Percentiles rank a stretch among this genome's conserved stretches.
Evolutionary conservation across 352 stramenopile genomes (phyloP).

Genomic region (Pythium aquatile): DNA sequence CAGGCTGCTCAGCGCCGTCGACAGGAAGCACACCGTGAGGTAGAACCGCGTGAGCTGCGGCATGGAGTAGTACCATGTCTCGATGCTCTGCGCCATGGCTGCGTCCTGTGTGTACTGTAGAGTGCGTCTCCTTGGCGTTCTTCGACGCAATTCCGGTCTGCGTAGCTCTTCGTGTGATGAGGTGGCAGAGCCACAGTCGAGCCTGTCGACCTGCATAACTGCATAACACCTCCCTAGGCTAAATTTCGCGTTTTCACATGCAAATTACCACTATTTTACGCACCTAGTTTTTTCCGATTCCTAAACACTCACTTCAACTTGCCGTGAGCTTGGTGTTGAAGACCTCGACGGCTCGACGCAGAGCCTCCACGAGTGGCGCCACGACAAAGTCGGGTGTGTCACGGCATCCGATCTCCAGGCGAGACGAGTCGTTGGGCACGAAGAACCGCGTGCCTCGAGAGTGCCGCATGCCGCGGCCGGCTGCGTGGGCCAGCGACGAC

Average conservation of each 20-base stretch:
- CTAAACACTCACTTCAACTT: conserved; percentile 2
- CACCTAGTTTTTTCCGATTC: background rate
- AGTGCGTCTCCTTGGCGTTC: no score
- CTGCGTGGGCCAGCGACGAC: conserved; percentile 78
- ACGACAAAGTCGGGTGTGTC: conserved; percentile 82
- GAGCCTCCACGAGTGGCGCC: conserved; percentile 61
- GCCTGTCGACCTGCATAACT: conserved; percentile 1
- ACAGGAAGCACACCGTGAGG: conserved; percentile 80
- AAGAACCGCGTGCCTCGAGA: conserved; percentile 84
- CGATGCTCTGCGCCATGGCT: conserved; percentile 66
- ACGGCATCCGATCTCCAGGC: conserved; percentile 71
- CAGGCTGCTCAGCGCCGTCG: conserved; percentile 73
- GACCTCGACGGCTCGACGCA: conserved; percentile 82
- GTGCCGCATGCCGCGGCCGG: conserved; percentile 75
- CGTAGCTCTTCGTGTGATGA: conserved; percentile 18
- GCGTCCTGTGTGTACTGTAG: no score
- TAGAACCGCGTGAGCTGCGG: conserved; percentile 87
- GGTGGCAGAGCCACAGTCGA: conserved; percentile 10
- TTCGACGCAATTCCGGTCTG: background rate
- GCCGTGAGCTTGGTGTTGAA: conserved; percentile 71
- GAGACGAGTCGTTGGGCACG: conserved; percentile 75
- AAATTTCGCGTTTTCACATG: background rate
- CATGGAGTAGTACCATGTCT: conserved; percentile 83
- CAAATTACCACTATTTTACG: conserved; percentile 9
- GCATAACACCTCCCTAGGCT: background rate